phyloP scores from a whole-genome alignment of 768 basidiomycete genomes.

The Panaeolus papilionaceus region DNA sequence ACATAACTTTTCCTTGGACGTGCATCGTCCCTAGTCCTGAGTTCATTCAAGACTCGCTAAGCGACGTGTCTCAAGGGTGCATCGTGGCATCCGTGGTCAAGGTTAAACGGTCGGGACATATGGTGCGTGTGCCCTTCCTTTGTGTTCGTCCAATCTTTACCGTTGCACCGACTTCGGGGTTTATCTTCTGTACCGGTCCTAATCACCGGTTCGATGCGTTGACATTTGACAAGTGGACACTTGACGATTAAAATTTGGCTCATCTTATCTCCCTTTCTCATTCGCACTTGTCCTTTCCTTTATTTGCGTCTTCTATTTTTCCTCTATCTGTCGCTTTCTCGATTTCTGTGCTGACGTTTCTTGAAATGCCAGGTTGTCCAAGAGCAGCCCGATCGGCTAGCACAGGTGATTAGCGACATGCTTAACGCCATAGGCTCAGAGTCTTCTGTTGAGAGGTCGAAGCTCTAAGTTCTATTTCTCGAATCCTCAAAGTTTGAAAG shows the following conservation, averaged over 20 bases:
- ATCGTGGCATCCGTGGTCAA: slow-evolving; percentile 47
- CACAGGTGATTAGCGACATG: slow-evolving; percentile 39
- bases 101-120: slow-evolving; percentile 53
- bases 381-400: slow-evolving; percentile 48
- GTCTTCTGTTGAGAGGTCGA: slow-evolving; percentile 21
- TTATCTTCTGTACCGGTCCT: background rate
- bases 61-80: slow-evolving; percentile 46
- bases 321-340: background rate
- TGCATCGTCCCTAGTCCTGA: slow-evolving; percentile 39
- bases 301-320: background rate
- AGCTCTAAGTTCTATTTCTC: slow-evolving; percentile 24
- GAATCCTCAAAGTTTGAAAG: background rate
- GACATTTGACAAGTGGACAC: background rate
- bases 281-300: background rate
- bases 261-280: background rate
- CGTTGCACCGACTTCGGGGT: background rate
- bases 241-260: background rate
- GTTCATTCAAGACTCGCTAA: slow-evolving; percentile 49
- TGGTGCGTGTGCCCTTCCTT: slow-evolving; percentile 38
- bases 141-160: background rate
- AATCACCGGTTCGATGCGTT: background rate
- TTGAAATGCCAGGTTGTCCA: slow-evolving; percentile 44
- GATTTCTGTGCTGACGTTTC: background rate
- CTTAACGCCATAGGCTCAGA: slow-evolving; percentile 34
- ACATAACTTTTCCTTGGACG: background rate